These are phyloP conservation scores for Schwanniomyces vanrijiae DNA, from an alignment of 805 yeast genomes.

Conservation along the genomic window DNA sequence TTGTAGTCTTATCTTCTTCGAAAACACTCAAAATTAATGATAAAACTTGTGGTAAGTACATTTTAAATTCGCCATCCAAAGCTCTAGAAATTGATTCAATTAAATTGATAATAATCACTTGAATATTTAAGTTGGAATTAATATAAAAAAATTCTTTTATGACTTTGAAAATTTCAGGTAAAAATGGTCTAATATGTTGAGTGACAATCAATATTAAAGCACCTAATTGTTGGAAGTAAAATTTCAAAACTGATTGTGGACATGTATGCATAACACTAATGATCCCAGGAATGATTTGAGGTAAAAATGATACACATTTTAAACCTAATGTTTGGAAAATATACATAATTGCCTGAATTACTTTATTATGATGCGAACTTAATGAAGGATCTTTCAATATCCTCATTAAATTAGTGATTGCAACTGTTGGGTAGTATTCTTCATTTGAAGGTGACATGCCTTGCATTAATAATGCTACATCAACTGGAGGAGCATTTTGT, in stretches of 20 bases:
- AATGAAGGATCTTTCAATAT: constrained; percentile 83
- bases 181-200: constrained; percentile 83
- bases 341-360: constrained; percentile 90
- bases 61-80: constrained; percentile 88
- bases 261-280: constrained; percentile 80
- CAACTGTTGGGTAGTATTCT: constrained; percentile 95
- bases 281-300: constrained; percentile 86
- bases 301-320: constrained; percentile 85
- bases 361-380: constrained; percentile 83
- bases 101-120: constrained; percentile 74
- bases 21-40: constrained; percentile 74
- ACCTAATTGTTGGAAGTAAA: constrained; percentile 86
- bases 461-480: constrained; percentile 85
- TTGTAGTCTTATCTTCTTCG: constrained; percentile 66
- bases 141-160: constrained; percentile 69
- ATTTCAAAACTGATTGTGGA: constrained; percentile 76
- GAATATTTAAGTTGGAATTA: constrained; percentile 52
- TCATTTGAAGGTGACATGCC: constrained; percentile 92
- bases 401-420: constrained; percentile 78
- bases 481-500: constrained; percentile 87
- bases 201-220: constrained; percentile 78
- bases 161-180: constrained; percentile 71
- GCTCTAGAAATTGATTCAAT: constrained; percentile 85
- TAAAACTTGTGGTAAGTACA: constrained; percentile 74
- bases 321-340: constrained; percentile 87